Percentiles rank a stretch among this genome's conserved stretches.
phyloP scores from a whole-genome alignment of 2,329 filamentous ascomycete species.

The Amauroascus verrucosus region DNA sequence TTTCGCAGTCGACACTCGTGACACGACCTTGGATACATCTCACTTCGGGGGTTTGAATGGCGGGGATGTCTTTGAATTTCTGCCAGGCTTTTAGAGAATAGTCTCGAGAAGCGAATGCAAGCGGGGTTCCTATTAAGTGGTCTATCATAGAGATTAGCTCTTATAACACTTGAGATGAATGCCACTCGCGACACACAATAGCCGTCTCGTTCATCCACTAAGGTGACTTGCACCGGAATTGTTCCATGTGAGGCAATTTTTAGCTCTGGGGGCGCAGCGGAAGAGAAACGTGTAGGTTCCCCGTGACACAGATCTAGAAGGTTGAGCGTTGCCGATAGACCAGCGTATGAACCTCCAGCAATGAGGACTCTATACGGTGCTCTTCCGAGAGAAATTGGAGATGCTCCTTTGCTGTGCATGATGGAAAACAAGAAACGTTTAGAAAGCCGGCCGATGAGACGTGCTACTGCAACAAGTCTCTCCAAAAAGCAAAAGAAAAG shows the following conservation, averaged over 20 bases:
- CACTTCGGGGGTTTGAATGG: conserved; percentile 53
- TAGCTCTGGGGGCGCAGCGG: conserved; percentile 13
- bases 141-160: conserved; percentile 37
- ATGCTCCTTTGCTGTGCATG: background rate
- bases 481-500: background rate
- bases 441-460: background rate
- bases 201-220: conserved; percentile 65
- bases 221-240: conserved; percentile 53
- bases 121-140: conserved; percentile 65
- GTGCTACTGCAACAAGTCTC: background rate
- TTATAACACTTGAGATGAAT: background rate
- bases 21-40: conserved; percentile 57
- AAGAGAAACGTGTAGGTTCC: conserved; percentile 36
- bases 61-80: conserved; percentile 55
- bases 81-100: conserved; percentile 62
- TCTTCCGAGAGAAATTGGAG: background rate
- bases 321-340: conserved; percentile 56
- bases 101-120: conserved; percentile 54
- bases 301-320: conserved; percentile 56
- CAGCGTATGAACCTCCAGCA: conserved; percentile 61
- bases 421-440: conserved; percentile 4
- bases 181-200: conserved; percentile 48
- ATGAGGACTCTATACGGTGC: conserved; percentile 47
- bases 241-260: conserved; percentile 24
- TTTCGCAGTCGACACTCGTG: conserved; percentile 47